Evolutionary conservation across 768 basidiomycete genomes (phyloP).

Genomic region (Suillus variegatus): DNA sequence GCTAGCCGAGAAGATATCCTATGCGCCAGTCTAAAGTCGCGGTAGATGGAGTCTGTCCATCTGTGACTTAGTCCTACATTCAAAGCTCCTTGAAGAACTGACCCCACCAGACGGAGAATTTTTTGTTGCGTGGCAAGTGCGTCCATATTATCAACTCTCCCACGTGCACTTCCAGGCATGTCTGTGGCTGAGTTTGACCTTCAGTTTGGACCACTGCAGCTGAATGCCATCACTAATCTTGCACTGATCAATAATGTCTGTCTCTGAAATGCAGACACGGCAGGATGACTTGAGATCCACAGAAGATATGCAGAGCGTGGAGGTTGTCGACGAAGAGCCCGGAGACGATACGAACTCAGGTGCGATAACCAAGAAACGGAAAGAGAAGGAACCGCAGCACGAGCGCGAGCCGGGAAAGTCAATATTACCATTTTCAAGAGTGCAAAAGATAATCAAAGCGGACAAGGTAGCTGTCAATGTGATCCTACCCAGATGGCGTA

Average conservation of each 20-base stretch:
- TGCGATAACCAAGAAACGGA: slow-evolving; percentile 15
- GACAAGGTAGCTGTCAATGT: slow-evolving; percentile 59
- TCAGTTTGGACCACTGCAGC: background rate
- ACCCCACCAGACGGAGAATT: background rate
- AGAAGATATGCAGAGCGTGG: background rate
- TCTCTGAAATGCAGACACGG: background rate
- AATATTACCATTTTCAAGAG: slow-evolving; percentile 70
- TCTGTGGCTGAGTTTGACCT: background rate
- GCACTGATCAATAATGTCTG: background rate
- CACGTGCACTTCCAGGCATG: background rate
- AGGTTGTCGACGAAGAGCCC: background rate
- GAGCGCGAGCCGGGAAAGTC: slow-evolving; percentile 64
- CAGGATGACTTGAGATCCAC: background rate
- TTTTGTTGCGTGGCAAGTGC: background rate
- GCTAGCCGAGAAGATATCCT: background rate
- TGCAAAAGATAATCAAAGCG: slow-evolving; percentile 84
- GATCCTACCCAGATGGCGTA: slow-evolving; percentile 77
- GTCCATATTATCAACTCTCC: background rate
- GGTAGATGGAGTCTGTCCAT: background rate
- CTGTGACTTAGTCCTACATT: background rate
- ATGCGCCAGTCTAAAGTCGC: background rate
- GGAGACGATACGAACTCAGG: background rate
- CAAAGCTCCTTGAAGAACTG: background rate
- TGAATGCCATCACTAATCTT: background rate
- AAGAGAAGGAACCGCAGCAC: slow-evolving; percentile 20